Evolutionary conservation across 176 grass and related monocot species (phyloP).

Genomic region (Triticum monococcum): DNA sequence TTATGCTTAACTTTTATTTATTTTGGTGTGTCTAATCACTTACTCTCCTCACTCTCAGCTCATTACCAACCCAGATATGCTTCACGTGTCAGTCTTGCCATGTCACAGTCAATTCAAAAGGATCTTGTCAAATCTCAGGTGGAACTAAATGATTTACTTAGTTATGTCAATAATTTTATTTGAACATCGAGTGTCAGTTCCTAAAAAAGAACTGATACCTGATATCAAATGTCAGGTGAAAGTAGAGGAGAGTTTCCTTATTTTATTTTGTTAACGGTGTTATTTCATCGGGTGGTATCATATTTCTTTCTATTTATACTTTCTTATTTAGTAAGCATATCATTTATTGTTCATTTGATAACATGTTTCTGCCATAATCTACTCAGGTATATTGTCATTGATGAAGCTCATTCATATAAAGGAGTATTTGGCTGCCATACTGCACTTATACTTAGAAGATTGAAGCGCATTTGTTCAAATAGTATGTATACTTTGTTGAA

Average conservation of each 20-base stretch:
- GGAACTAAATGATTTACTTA: not conserved
- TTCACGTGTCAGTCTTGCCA: conserved; percentile 80
- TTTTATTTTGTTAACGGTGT: not conserved
- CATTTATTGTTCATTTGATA: conserved; percentile 15
- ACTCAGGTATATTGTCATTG: conserved; percentile 90
- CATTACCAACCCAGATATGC: conserved; percentile 99
- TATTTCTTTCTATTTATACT: not conserved
- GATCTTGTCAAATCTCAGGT: conserved; percentile 87
- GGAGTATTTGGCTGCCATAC: conserved; percentile 98
- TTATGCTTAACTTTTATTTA: conserved; percentile 11
- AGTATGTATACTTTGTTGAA: conserved; percentile 44
- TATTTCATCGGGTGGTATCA: not conserved
- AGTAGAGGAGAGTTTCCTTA: not conserved
- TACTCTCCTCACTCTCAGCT: conserved; percentile 51
- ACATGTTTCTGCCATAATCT: conserved; percentile 16
- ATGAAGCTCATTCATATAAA: conserved; percentile 98
- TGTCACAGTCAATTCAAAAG: conserved; percentile 66
- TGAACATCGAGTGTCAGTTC: not conserved
- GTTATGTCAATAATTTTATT: conserved; percentile 6
- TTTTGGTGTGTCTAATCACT: not conserved
- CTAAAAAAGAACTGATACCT: not conserved
- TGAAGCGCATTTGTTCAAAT: conserved; percentile 85
- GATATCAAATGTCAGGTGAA: conserved; percentile 45
- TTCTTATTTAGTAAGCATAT: conserved; percentile 1
- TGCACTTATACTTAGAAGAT: conserved; percentile 88